Base-by-base conservation (phyloP, 2,329 filamentous ascomycete genomes). In the Fusarium sp. region DNA sequence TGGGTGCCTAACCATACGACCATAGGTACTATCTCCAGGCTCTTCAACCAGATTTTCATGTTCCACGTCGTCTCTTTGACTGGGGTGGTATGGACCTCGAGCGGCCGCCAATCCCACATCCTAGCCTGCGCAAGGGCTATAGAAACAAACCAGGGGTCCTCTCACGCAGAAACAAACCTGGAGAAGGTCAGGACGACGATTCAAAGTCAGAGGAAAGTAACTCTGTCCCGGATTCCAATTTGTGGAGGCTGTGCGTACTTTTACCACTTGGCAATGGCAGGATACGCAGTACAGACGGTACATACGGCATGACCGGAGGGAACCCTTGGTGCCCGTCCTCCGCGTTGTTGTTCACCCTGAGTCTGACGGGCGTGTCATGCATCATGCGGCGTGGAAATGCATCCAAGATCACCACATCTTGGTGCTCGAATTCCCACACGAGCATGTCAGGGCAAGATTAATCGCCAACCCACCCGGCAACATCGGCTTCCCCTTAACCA, bases 401-500 rank as follows among this genome's bases (percentile, higher is more conserved):
- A 56, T 38, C 34, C 34, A 37, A 61, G 58, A 61, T 52, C 58
- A 61, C 58, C 27, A n/a, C 40, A 22, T 42, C 58, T 71, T 20
- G 29, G 24, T 37, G 35, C 58, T 73, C 61, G 37, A 50, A 24
- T 50, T 60, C 52, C 38, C 35, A 65, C 47, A 54, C 35, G 11
- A 52, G 29, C 59, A 57, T 62, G 62, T 60, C 71, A 69, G 58
- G 56, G 45, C 58, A 71, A 69, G 58, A 72, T 62, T 47, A 24
- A 61, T 69, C 58, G 22, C 63, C 37, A 64, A 52, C 47, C 47
- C 47, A 52, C 47, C 71, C 68, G 72, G 72, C 65, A 69, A 63
- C 65, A 45, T 62, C 72, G 69, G 65, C 72, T 69, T 64, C 62
- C 62, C 61, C 71, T 74, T 66, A 60, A 57, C 45, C 61, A 58